Evolutionary conservation across 345 rosid genomes (phyloP), one percentile per base, ranked within the genome.

Genomic region (Brassica rapa): DNA sequence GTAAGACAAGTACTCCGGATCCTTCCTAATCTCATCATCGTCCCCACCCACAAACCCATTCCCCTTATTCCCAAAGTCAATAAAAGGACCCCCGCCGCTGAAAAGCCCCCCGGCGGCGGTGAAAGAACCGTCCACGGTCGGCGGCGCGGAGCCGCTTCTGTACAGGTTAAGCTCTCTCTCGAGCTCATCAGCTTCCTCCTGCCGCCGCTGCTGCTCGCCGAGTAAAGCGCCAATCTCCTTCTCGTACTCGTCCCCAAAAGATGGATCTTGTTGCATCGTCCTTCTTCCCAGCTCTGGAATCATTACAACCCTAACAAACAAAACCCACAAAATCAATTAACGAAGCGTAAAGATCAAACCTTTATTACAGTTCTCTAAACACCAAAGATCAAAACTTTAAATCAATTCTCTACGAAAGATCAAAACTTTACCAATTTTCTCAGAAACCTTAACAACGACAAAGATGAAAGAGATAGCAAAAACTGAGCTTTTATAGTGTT

Each of bases 141-240:
- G 98, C 0, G 98, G 98, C 10, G 98, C 97, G 12, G 98, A 94
- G 77, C 97, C 98, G 80, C 97, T 92, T 79, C 98, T 73, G 75
- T 81, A 88, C 67, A 90, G 79, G 71, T 81, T 86, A 72, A 87
- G 89, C 62, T 90, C 97, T 35, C 87, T 75, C 81, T 94, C 97
- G 49, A 86, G 84, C 80, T 90, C 94, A 85, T 76, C 77, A 25
- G 75, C 88, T 4, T 83, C 84, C 23, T 85, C 89, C 71, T 87
- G 91, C 75, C 90, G 74, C 25, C 90, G 82, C 59, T 88, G 89
- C 73, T 84, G 88, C 70, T 84, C 93, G 8, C 81, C 83, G 29
- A 82, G 86, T 81, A 84, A 84, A 14, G 80, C 55, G 29, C 89
- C 93, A 80, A 93, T 81, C 77, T 92, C 98, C 56, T 85, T 83